These are phyloP conservation scores for Aleurites moluccanus DNA, from an alignment of 441 rosid species.

Conservation along the genomic window DNA sequence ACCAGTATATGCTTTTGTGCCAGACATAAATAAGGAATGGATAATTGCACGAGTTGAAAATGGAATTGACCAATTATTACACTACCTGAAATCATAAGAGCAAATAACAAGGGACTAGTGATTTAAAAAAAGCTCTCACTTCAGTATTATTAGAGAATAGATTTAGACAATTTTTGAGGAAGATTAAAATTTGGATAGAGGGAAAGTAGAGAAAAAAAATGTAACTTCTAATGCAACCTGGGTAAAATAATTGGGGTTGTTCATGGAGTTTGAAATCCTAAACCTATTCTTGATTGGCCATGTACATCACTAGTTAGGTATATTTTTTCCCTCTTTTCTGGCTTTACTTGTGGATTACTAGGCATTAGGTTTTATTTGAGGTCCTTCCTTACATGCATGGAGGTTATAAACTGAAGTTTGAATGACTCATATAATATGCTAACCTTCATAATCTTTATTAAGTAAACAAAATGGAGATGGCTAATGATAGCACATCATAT, in stretches of 20 bases:
- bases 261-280: not conserved
- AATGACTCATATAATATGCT: not conserved
- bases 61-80: conserved; percentile 3
- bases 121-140: not conserved
- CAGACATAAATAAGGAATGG: not conserved
- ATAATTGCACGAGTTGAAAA: not conserved
- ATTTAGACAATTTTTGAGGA: not conserved
- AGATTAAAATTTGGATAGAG: not conserved
- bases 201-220: not conserved
- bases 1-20: not conserved
- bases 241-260: not conserved
- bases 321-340: not conserved
- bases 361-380: not conserved
- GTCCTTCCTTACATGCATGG: not conserved
- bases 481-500: too few species aligned
- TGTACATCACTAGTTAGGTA: conserved; percentile 5
- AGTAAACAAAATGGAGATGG: not conserved
- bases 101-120: not conserved
- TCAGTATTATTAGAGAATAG: not conserved
- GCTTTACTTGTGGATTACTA: not conserved
- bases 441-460: not conserved
- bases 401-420: not conserved
- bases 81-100: not conserved
- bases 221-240: not conserved
- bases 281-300: not conserved